Percentiles rank a stretch among this genome's conserved stretches.
phyloP scores from a whole-genome alignment of 306 rosid genomes.

The Prunus persica region DNA sequence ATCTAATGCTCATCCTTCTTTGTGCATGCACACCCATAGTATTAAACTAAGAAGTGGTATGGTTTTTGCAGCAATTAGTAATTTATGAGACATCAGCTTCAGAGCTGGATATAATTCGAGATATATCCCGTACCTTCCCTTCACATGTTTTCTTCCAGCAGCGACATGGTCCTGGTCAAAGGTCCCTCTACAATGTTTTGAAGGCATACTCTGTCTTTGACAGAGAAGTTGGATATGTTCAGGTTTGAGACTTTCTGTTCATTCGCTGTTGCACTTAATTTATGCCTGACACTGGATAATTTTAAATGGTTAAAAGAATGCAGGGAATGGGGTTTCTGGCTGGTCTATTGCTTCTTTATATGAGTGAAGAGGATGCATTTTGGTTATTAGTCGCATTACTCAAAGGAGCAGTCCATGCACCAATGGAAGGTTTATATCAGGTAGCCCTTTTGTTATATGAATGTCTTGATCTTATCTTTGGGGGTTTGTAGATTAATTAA shows the following conservation, averaged over 20 bases:
- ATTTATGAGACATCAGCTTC: constrained; percentile 95
- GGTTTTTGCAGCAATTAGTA: constrained; percentile 82
- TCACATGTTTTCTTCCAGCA: constrained; percentile 97
- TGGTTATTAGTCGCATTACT: constrained; percentile 96
- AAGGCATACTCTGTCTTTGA: constrained; percentile 97
- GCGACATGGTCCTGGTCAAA: constrained; percentile 98
- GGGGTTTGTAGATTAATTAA: not conserved
- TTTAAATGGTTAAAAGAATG: constrained; percentile 36
- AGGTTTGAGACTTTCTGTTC: constrained; percentile 50
- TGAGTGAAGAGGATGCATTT: constrained; percentile 99
- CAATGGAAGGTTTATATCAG: constrained; percentile 97
- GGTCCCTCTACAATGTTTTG: constrained; percentile 94
- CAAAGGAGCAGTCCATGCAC: constrained; percentile 98
- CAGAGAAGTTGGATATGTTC: constrained; percentile 97
- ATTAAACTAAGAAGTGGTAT: constrained; percentile 25
- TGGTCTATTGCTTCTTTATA: constrained; percentile 90
- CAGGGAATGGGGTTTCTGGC: constrained; percentile 99
- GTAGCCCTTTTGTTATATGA: constrained; percentile 32
- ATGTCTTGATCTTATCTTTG: constrained; percentile 5
- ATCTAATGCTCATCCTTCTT: not conserved
- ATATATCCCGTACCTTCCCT: constrained; percentile 95
- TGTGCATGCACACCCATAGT: not conserved
- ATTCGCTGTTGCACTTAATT: constrained; percentile 14
- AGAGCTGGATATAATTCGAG: constrained; percentile 94
- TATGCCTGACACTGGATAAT: constrained; percentile 10